Evolutionary conservation across 2,329 filamentous ascomycete species (phyloP), one percentile per base, ranked within the genome.

Genomic region (Cercospora sp.): DNA sequence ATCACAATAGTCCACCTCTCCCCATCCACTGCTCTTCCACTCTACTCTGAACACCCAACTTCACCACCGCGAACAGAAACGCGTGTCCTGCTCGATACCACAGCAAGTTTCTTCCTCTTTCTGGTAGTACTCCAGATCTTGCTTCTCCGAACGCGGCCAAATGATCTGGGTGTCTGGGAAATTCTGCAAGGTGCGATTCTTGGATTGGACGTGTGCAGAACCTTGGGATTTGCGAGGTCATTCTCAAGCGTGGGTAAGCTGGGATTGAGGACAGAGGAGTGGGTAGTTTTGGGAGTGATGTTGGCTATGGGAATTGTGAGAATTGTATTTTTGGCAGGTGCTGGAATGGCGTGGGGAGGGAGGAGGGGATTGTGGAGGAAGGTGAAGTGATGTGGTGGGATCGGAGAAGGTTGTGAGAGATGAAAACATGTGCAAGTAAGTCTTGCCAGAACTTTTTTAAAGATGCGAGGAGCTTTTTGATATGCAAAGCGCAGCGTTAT

Each of bases 401-500:
- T 6, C 4, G 20, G 18, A 26, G 10, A 7, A 26, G 10, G 20
- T 23, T 10, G 8, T 5, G 23, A 28, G 13, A 16, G 13, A 16
- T 5, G 33, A 16, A 13, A 13, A 9, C 13, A 5, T 12, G 2
- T 13, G 10, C 12, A 53, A 23, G 48, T 10, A 26, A 16, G 9
- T 16, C 5, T 53, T 7, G 20, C 10, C 16, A 16, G 13, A 23
- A 48, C 1, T 5, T 2, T 7, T 10, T 16, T 16, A 6, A 12
- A 53, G 48, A 26, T 16, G 23, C 12, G 48, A 53, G 20, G n/a
- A 26, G 10, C 2, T 6, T 7, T 8, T 5, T 16, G 20, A 53
- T 28, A 6, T 28, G 10, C 23, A 53, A 76, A 89, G 94, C 69
- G 33, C 13, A 26, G 23, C 23, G 45, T 8, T 55, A 1, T 30